A percentile compares a stretch with the other conserved stretches of the same genome.
These are phyloP conservation scores for Xylaria multiplex DNA, from an alignment of 2,329 filamentous ascomycete genomes.

Conservation along the genomic window DNA sequence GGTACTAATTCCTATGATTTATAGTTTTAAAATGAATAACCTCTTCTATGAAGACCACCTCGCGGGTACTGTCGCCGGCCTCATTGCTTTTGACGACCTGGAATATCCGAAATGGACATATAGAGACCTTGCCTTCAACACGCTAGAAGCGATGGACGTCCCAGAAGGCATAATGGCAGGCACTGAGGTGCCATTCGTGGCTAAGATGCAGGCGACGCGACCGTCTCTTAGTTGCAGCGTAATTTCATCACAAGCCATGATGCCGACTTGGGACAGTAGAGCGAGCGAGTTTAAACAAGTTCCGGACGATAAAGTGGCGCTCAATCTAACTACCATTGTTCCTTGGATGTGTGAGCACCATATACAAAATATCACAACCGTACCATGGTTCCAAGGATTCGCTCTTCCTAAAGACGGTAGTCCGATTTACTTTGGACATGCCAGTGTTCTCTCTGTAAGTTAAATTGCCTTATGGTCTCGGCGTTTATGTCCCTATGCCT, in stretches of 20 bases:
- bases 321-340: slow-evolving; percentile 21
- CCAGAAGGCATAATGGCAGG: neutral
- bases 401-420: slow-evolving; percentile 25
- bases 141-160: neutral
- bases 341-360: slow-evolving; percentile 25
- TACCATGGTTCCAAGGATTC: slow-evolving; percentile 30
- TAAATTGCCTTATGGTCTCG: neutral
- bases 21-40: slow-evolving; percentile 27
- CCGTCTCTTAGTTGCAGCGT: slow-evolving; percentile 28
- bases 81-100: slow-evolving; percentile 25
- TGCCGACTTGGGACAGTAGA: slow-evolving; percentile 5
- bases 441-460: slow-evolving; percentile 27
- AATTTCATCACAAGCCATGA: slow-evolving; percentile 12
- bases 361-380: slow-evolving; percentile 3
- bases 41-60: slow-evolving; percentile 27
- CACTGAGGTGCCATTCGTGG: slow-evolving; percentile 22
- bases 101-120: slow-evolving; percentile 30
- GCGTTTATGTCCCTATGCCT: neutral
- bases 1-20: neutral
- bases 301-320: slow-evolving; percentile 14
- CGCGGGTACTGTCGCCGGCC: slow-evolving; percentile 26
- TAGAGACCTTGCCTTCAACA: slow-evolving; percentile 30
- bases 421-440: slow-evolving; percentile 29
- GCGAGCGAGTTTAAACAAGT: neutral
- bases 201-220: slow-evolving; percentile 25